Evolutionary conservation across 768 basidiomycete genomes (phyloP).

Genomic region (Phaeotremella skinneri): DNA sequence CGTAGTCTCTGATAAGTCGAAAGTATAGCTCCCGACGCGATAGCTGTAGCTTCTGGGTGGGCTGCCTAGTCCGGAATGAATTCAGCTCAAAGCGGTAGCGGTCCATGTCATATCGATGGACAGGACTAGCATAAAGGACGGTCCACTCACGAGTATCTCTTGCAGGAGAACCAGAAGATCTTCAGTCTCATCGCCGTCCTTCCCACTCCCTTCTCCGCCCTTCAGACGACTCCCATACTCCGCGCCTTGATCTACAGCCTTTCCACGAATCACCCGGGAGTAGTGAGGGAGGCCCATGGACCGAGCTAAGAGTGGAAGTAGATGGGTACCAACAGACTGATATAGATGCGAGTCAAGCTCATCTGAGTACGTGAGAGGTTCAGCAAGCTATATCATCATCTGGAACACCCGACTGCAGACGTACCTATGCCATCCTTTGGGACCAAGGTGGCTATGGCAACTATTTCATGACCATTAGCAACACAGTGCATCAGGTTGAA

Average conservation of each 20-base stretch:
- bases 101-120: too few species aligned
- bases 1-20: slow-evolving; percentile 96
- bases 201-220: slow-evolving; percentile 54
- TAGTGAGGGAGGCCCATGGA: slow-evolving; percentile 85
- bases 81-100: too few species aligned
- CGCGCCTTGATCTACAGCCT: slow-evolving; percentile 71
- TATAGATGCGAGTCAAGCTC: slow-evolving; percentile 98
- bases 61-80: slow-evolving; percentile 55
- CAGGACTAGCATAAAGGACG: too few species aligned
- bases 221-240: slow-evolving; percentile 77
- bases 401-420: slow-evolving; percentile 29
- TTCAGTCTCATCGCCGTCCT: slow-evolving; percentile 89
- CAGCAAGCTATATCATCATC: background rate
- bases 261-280: slow-evolving; percentile 73
- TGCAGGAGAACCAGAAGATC: slow-evolving; percentile 74
- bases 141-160: slow-evolving; percentile 66
- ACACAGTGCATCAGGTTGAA: slow-evolving; percentile 89
- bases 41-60: slow-evolving; percentile 78
- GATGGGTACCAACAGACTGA: slow-evolving; percentile 97
- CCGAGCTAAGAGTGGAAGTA: slow-evolving; percentile 77
- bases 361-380: slow-evolving; percentile 57
- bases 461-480: slow-evolving; percentile 77
- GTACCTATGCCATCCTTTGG: slow-evolving; percentile 82
- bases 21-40: slow-evolving; percentile 93
- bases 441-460: slow-evolving; percentile 83